phyloP scores from a whole-genome alignment of 179 eudicot species.

The Vitellaria paradoxa region DNA sequence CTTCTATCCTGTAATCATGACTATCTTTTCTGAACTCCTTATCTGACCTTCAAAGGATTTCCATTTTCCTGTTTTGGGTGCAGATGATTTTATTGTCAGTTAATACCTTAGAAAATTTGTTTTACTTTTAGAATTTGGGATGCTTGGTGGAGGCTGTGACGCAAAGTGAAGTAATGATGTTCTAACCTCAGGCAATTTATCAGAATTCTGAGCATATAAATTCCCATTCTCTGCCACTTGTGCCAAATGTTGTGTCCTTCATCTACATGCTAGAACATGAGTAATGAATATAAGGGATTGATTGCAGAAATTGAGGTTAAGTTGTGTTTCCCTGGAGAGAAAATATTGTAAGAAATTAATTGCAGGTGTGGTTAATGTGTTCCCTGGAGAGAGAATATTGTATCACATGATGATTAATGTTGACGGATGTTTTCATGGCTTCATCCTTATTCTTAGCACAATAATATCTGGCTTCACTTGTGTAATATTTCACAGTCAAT shows the following conservation, averaged over 20 bases:
- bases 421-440: background rate
- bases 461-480: background rate
- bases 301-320: background rate
- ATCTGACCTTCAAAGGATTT: background rate
- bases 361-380: too few relatives aligned
- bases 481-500: background rate
- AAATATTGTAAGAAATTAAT: too few relatives aligned
- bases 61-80: background rate
- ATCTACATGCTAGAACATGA: background rate
- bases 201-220: background rate
- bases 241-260: background rate
- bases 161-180: background rate
- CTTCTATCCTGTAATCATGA: background rate
- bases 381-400: background rate
- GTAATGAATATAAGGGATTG: background rate
- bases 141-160: background rate
- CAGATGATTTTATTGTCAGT: background rate
- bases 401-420: background rate
- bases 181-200: background rate
- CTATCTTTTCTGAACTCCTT: background rate
- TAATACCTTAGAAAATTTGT: background rate
- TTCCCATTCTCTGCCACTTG: background rate
- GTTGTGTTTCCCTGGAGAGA: background rate
- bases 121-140: background rate
- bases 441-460: background rate